Conservation (phyloP, 768 basidiomycete genomes). For the Gymnopilus junonius region DNA sequence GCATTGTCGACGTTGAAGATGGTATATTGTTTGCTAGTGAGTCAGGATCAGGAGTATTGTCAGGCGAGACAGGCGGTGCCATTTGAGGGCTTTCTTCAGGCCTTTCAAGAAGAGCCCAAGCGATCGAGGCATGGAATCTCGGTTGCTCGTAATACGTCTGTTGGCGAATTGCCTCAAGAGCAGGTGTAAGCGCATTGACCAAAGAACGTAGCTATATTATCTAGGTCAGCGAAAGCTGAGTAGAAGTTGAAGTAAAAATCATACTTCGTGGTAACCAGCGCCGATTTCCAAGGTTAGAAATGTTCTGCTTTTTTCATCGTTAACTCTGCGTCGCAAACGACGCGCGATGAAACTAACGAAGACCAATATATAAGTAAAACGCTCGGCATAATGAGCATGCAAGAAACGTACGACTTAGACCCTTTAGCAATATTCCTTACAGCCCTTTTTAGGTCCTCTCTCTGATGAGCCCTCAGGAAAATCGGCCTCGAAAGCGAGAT, state of each 20-base stretch:
- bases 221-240: neutral
- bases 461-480: conserved; percentile 77
- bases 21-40: conserved; percentile 13
- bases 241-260: neutral
- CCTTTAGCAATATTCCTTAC: conserved; percentile 56
- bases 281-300: conserved; percentile 87
- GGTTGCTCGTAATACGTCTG: conserved; percentile 81
- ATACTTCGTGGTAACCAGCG: conserved; percentile 82
- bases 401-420: conserved; percentile 47
- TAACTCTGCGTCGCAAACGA: conserved; percentile 74
- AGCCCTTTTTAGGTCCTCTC: conserved; percentile 69
- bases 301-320: conserved; percentile 78
- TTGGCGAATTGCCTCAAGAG: conserved; percentile 65
- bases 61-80: conserved; percentile 11
- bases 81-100: neutral
- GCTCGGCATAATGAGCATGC: neutral
- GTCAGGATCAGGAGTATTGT: conserved; percentile 15
- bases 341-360: conserved; percentile 63
- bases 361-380: neutral
- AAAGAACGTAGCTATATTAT: conserved; percentile 58
- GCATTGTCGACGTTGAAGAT: conserved; percentile 14
- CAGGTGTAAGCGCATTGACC: conserved; percentile 59
- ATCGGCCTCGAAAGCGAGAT: conserved; percentile 83
- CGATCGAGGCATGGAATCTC: conserved; percentile 90
- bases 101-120: conserved; percentile 75